phyloP scores from a whole-genome alignment of 192 early-diverging fungal genomes.

The Backusella tarrabulga region DNA sequence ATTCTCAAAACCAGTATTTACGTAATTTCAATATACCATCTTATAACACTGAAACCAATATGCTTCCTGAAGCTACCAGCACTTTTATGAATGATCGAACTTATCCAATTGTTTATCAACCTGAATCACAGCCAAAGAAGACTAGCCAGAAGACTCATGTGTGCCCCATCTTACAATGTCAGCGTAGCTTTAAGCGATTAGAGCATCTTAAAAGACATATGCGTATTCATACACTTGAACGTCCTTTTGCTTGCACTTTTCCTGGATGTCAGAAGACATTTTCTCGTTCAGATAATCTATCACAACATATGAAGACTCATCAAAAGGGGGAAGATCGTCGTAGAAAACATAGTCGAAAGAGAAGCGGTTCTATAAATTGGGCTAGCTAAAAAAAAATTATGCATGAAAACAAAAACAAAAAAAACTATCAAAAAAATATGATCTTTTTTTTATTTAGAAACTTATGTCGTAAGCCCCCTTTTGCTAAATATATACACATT shows the following conservation, averaged over 20 bases:
- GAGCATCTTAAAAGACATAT: slow-evolving; percentile 82
- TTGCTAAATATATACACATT: background rate
- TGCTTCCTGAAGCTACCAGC: background rate
- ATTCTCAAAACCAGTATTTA: background rate
- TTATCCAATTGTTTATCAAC: background rate
- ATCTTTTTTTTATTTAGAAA: slow-evolving; percentile 6
- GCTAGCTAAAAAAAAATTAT: background rate
- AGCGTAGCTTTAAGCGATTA: slow-evolving; percentile 67
- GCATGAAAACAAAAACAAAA: background rate
- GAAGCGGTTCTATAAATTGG: background rate
- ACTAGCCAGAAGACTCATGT: slow-evolving; percentile 16
- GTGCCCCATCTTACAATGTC: slow-evolving; percentile 37
- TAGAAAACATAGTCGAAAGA: background rate
- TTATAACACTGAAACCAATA: background rate
- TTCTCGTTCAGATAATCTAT: slow-evolving; percentile 62
- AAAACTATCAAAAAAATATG: background rate
- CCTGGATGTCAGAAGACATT: slow-evolving; percentile 57
- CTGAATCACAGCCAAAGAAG: background rate
- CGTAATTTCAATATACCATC: background rate
- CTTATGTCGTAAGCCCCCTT: background rate
- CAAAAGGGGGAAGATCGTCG: slow-evolving; percentile 25
- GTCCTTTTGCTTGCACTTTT: slow-evolving; percentile 58
- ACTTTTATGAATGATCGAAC: background rate
- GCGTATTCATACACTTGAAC: slow-evolving; percentile 64
- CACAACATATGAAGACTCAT: slow-evolving; percentile 54